Conservation (phyloP, 768 basidiomycete genomes). For the Fomitopsis serialis region DNA sequence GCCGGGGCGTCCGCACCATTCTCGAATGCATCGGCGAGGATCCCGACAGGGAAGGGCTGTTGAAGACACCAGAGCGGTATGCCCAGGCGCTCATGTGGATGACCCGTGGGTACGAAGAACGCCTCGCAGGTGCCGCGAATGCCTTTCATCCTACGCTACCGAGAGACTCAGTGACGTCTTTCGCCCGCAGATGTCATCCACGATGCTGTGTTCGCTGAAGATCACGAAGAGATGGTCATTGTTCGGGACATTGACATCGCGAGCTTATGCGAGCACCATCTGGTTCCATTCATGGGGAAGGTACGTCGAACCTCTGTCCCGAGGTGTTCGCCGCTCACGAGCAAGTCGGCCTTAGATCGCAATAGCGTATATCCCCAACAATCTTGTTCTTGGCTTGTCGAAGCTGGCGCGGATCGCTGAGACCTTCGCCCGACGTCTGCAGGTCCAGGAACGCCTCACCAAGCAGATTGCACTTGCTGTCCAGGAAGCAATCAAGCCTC, state of each 20-base stretch:
- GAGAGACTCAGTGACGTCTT: constrained; percentile 1
- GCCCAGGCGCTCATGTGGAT: constrained; percentile 98
- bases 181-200: constrained; percentile 85
- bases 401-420: constrained; percentile 97
- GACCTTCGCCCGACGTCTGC: constrained; percentile 91
- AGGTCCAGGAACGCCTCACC: constrained; percentile 96
- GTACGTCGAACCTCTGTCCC: constrained; percentile 37
- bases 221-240: constrained; percentile 99
- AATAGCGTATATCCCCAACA: constrained; percentile 96
- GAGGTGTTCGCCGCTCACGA: neutral
- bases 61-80: constrained; percentile 91
- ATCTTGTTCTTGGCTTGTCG: constrained; percentile 89
- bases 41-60: constrained; percentile 89
- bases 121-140: constrained; percentile 63
- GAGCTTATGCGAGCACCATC: constrained; percentile 96
- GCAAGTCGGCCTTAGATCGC: constrained; percentile 60
- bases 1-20: constrained; percentile 78
- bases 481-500: constrained; percentile 95
- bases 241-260: constrained; percentile 97
- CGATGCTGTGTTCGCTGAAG: constrained; percentile 96
- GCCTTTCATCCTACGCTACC: neutral
- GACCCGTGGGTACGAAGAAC: constrained; percentile 98
- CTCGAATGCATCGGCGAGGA: constrained; percentile 98
- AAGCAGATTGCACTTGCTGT: constrained; percentile 98
- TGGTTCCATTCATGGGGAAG: constrained; percentile 97